These are phyloP conservation scores for Sclerotinia minor DNA, from an alignment of 2,329 filamentous ascomycete species.

Conservation along the genomic window DNA sequence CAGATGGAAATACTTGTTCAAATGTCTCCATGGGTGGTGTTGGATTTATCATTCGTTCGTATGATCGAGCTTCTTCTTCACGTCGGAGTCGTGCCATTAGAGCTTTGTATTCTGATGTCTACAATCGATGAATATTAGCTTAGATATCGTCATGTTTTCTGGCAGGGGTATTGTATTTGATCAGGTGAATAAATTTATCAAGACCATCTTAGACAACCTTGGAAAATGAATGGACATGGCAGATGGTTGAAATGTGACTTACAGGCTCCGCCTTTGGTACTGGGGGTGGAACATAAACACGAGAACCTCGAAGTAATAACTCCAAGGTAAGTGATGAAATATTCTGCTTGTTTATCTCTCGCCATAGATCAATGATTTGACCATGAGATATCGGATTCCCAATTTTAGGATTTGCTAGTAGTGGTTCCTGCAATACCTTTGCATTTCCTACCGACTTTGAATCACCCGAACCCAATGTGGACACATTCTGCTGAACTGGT, in stretches of 20 bases:
- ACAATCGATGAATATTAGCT: conserved; percentile 24
- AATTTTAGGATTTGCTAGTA: conserved; percentile 46
- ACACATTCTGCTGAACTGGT: background rate
- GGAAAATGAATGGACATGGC: background rate
- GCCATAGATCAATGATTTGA: conserved; percentile 66
- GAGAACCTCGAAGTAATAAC: conserved; percentile 68
- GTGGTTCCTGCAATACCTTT: conserved; percentile 46
- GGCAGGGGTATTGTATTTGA: too few relatives aligned
- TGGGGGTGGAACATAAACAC: conserved; percentile 76
- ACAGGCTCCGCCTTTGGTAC: conserved; percentile 76
- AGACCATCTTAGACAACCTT: background rate
- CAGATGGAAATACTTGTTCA: conserved; percentile 56
- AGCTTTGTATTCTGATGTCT: conserved; percentile 81
- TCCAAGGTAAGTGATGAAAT: conserved; percentile 58
- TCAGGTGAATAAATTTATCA: background rate
- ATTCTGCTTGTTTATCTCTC: conserved; percentile 47
- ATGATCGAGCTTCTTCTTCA: conserved; percentile 78
- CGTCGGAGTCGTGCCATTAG: conserved; percentile 83
- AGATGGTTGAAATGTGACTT: conserved; percentile 40
- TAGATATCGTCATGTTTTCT: background rate
- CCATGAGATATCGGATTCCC: conserved; percentile 71
- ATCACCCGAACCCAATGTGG: background rate
- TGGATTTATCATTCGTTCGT: conserved; percentile 76
- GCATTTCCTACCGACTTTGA: background rate
- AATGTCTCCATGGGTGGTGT: conserved; percentile 57